Evolutionary conservation across 2,329 filamentous ascomycete genomes (phyloP), one percentile per base, ranked within the genome.

Genomic region (Nakataea oryzae): DNA sequence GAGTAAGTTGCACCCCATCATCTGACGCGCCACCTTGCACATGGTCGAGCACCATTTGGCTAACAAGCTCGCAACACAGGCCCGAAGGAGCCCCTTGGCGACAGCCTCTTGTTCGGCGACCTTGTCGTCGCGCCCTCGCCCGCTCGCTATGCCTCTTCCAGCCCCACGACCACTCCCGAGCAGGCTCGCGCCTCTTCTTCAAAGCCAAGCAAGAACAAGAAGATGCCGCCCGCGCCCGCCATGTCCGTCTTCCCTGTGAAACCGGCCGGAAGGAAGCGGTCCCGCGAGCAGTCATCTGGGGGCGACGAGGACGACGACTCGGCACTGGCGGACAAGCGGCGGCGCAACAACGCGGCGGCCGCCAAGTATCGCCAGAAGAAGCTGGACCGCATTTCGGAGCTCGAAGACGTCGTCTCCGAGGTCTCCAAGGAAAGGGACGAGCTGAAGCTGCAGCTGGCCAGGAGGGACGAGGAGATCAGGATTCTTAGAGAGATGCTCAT

Each of bases 301-400:
- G 41, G n/a, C n/a, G 59, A 61, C 17, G 58, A 54, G 12, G 47
- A 56, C 17, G 59, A 55, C 21, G 50, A 61, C 26, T 47, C 21
- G 3, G 30, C 30, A 8, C 29, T 56, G 59, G 59, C 59, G n/a
- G 59, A 61, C 61, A 87, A 86, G 72, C 82, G 85, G 27, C 79
- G 80, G 64, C 80, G 81, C 64, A 87, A 88, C 73, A 87, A 83
- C 41, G 75, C 86, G 61, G 85, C 85, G 11, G 85, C 85, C 54
- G 79, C 82, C 55, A 81, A 82, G 60, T 87, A 86, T 71, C 81
- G 85, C 26, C 84, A 87, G 69, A 86, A 85, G 69, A 82, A 84
- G 64, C 74, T 86, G 32, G 84, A 87, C 67, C 81, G 84, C 60
- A 81, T 86, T 68, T 68, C 74, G 59, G 78, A 80, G 64, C 75